Conservation (phyloP, 257 asterid species). For the Thymus quinquecostatus region DNA sequence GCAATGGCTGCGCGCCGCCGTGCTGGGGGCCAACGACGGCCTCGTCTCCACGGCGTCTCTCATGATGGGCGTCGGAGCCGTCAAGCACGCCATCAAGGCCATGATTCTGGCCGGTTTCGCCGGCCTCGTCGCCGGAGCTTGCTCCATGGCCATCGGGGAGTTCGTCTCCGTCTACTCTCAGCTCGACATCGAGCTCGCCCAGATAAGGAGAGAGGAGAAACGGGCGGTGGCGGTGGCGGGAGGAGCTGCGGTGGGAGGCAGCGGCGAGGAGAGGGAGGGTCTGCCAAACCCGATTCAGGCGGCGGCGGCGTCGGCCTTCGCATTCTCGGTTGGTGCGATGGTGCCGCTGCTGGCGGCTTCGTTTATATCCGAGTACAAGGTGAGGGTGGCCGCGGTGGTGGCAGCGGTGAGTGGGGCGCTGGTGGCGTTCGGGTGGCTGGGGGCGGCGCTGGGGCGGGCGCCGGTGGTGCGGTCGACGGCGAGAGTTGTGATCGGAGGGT, state of each 20-base stretch:
- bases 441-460: slow-evolving; percentile 68
- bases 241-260: neutral
- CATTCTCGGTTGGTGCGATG: slow-evolving; percentile 73
- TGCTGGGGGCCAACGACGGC: slow-evolving; percentile 87
- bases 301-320: slow-evolving; percentile 76
- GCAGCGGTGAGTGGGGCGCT: slow-evolving; percentile 66
- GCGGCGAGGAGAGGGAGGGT: slow-evolving; percentile 28
- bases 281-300: slow-evolving; percentile 80
- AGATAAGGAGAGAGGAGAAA: slow-evolving; percentile 48
- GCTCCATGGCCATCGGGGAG: slow-evolving; percentile 92
- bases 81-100: slow-evolving; percentile 68
- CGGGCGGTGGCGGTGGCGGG: slow-evolving; percentile 27
- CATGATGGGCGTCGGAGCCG: slow-evolving; percentile 93
- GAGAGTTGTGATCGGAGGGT: slow-evolving; percentile 83
- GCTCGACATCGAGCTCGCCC: slow-evolving; percentile 75
- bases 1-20: slow-evolving; percentile 93
- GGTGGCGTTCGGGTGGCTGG: slow-evolving; percentile 73
- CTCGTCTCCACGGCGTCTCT: slow-evolving; percentile 73
- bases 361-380: slow-evolving; percentile 59
- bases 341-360: slow-evolving; percentile 82
- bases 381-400: slow-evolving; percentile 60
- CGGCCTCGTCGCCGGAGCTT: slow-evolving; percentile 82
- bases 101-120: slow-evolving; percentile 84
- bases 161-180: slow-evolving; percentile 81
- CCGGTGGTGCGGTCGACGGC: slow-evolving; percentile 53